Evolutionary conservation across 164 flowering plant genomes (phyloP).

Genomic region (Stephania japonica): DNA sequence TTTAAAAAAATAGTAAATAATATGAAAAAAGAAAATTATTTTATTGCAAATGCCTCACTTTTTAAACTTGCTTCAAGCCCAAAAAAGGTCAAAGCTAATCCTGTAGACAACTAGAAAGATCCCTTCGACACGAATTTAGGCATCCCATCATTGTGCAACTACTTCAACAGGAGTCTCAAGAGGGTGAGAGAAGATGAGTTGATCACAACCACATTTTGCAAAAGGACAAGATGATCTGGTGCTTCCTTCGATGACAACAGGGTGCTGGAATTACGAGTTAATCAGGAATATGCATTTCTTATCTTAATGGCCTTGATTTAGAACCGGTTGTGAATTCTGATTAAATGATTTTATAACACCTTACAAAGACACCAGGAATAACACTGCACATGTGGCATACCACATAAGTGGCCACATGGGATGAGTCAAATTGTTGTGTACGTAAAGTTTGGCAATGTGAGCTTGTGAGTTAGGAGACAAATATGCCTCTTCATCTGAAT

Average conservation of each 20-base stretch:
- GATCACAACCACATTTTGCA: conserved; percentile 20
- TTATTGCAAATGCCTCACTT: too few relatives aligned
- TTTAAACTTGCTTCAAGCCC: too few relatives aligned
- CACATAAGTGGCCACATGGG: too few relatives aligned
- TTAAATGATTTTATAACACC: not conserved
- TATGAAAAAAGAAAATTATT: too few relatives aligned
- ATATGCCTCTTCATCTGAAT: too few relatives aligned
- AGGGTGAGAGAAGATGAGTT: conserved; percentile 34
- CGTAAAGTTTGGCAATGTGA: too few relatives aligned
- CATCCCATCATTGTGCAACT: conserved; percentile 18
- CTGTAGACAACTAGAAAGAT: conserved; percentile 3
- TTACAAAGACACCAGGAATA: too few relatives aligned
- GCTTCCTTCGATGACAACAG: not conserved
- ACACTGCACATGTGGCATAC: too few relatives aligned
- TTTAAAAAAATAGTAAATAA: too few relatives aligned
- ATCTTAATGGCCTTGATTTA: not conserved
- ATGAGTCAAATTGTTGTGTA: too few relatives aligned
- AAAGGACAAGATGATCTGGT: conserved; percentile 24
- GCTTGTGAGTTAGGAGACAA: too few relatives aligned
- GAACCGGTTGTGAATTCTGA: not conserved
- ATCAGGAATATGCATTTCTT: not conserved
- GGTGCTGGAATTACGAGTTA: not conserved
- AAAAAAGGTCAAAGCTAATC: too few relatives aligned
- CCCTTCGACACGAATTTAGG: conserved; percentile 1
- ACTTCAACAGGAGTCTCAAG: conserved; percentile 23